Conservation (phyloP, 2,329 filamentous ascomycete species). For the Calonectria pseudoturangicola region DNA sequence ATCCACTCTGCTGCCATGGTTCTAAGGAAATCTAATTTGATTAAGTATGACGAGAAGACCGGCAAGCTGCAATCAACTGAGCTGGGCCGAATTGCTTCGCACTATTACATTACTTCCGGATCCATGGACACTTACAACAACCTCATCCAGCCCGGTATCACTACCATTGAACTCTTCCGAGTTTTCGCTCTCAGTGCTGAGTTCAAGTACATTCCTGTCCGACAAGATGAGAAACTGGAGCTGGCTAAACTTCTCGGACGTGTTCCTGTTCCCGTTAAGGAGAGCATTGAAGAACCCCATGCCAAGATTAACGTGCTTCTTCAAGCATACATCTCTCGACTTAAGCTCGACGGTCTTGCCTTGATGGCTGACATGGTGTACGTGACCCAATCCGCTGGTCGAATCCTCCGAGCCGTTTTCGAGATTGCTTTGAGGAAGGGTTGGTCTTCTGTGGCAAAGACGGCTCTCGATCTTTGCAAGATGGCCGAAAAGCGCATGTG, state of each 20-base stretch:
- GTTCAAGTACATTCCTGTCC: conserved; percentile 99
- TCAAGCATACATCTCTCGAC: conserved; percentile 95
- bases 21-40: conserved; percentile 88
- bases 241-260: conserved; percentile 91
- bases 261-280: conserved; percentile 97
- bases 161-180: conserved; percentile 95
- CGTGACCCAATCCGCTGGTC: conserved; percentile 96
- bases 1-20: conserved; percentile 94
- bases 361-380: conserved; percentile 99
- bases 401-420: conserved; percentile 95
- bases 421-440: conserved; percentile 98
- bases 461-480: conserved; percentile 95
- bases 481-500: conserved; percentile 99
- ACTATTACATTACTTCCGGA: conserved; percentile 97
- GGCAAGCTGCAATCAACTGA: conserved; percentile 94
- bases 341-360: conserved; percentile 94
- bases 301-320: conserved; percentile 98
- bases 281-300: conserved; percentile 96
- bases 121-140: conserved; percentile 99
- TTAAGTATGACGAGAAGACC: conserved; percentile 96
- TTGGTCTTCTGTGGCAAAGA: conserved; percentile 94
- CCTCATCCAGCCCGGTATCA: conserved; percentile 94
- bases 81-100: conserved; percentile 94
- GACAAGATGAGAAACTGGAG: conserved; percentile 98
- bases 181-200: conserved; percentile 97